Percentiles rank a stretch among this genome's conserved stretches.
Conservation (phyloP, 192 early-diverging fungal genomes). For the Lobosporangium transversale region DNA sequence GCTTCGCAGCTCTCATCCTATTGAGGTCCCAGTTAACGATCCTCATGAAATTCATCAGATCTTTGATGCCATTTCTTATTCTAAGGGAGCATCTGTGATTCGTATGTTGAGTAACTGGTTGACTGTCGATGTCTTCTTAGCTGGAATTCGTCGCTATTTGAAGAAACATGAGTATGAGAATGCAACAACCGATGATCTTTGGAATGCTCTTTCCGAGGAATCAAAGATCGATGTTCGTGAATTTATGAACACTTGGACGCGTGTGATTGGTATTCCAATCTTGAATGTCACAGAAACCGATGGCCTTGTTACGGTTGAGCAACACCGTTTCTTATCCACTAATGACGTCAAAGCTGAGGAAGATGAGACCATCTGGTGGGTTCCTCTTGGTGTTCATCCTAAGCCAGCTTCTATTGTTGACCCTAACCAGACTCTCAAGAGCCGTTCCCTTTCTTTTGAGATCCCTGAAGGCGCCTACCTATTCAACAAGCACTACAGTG, state of each 20-base stretch:
- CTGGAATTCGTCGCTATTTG: conserved; percentile 80
- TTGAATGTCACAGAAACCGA: conserved; percentile 74
- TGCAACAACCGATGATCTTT: conserved; percentile 88
- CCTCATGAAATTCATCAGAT: conserved; percentile 93
- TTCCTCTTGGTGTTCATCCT: conserved; percentile 76
- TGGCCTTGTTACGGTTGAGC: conserved; percentile 70
- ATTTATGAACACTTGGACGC: conserved; percentile 93
- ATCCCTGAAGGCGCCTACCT: conserved; percentile 74
- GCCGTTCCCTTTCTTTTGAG: conserved; percentile 55
- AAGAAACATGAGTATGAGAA: conserved; percentile 86
- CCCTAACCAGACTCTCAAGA: conserved; percentile 59
- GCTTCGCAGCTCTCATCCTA: conserved; percentile 91
- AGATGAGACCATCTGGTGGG: conserved; percentile 86
- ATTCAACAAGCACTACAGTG: conserved; percentile 83
- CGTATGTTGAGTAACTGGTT: conserved; percentile 90
- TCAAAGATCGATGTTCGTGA: conserved; percentile 83
- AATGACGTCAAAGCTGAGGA: conserved; percentile 84
- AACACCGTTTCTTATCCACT: conserved; percentile 87
- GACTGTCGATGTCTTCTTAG: conserved; percentile 75
- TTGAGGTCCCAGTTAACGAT: conserved; percentile 87
- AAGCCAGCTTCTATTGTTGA: conserved; percentile 43
- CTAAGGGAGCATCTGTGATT: conserved; percentile 94
- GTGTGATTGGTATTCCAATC: conserved; percentile 83
- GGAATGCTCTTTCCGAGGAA: conserved; percentile 81
- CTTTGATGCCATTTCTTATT: conserved; percentile 93